phyloP scores from a whole-genome alignment of 1,284 basidiomycete species.

The Schizopora paradoxa region DNA sequence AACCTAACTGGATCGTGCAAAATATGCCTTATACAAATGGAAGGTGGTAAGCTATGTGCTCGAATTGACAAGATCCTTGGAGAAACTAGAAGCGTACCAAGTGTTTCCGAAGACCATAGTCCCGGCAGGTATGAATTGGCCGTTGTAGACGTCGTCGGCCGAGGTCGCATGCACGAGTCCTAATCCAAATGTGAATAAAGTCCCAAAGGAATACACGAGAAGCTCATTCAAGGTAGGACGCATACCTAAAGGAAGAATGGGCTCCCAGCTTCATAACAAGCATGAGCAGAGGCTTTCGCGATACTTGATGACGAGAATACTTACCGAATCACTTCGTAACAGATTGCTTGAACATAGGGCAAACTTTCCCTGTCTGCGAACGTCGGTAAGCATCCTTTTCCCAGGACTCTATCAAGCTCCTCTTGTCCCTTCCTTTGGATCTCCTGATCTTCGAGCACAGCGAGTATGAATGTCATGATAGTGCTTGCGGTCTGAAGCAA shows the following conservation, averaged over 20 bases:
- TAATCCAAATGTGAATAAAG: neutral
- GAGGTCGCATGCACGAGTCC: slow-evolving; percentile 25
- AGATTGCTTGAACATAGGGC: slow-evolving; percentile 31
- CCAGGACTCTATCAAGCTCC: slow-evolving; percentile 30
- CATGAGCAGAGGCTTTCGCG: neutral
- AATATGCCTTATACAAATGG: slow-evolving; percentile 1
- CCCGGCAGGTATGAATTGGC: slow-evolving; percentile 16
- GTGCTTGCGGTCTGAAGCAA: slow-evolving; percentile 25
- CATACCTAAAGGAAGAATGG: too few species aligned
- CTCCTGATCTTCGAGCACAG: slow-evolving; percentile 24
- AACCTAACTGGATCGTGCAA: slow-evolving; percentile 3
- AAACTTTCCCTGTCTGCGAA: slow-evolving; percentile 29
- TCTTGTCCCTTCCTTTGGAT: slow-evolving; percentile 27
- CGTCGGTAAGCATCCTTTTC: slow-evolving; percentile 28
- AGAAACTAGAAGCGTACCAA: slow-evolving; percentile 1
- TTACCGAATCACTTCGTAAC: slow-evolving; percentile 30
- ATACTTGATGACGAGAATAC: neutral
- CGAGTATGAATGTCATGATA: slow-evolving; percentile 24
- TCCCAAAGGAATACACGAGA: neutral
- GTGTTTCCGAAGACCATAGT: slow-evolving; percentile 16
- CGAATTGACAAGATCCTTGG: neutral
- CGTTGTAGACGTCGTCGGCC: slow-evolving; percentile 19
- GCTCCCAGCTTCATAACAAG: too few species aligned
- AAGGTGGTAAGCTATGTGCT: neutral
- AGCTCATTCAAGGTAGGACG: too few species aligned